Evolutionary conservation across 2,329 filamentous ascomycete species (phyloP), one percentile per base, ranked within the genome.

Genomic region (Sporothrix dimorphospora): DNA sequence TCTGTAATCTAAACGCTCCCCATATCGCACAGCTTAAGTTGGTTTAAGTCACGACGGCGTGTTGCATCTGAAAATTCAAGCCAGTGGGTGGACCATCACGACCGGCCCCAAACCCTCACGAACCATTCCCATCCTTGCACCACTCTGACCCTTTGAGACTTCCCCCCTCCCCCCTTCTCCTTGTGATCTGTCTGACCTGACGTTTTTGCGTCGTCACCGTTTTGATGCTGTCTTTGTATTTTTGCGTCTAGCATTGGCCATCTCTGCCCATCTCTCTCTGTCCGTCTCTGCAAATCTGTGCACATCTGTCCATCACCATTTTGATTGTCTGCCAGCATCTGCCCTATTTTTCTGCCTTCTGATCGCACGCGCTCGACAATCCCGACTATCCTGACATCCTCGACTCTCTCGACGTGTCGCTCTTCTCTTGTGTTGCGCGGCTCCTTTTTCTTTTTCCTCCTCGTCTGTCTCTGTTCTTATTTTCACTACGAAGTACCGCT

Each of bases 231-330:
- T 21, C 55, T 38, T 38, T 38, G 47, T 51, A 9, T 7, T 14
- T 34, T 16, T 34, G 53, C 14, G 53, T 57, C 27, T 57, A 38
- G 24, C 14, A 19, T 27, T 40, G n/a, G 14, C n/a, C 27, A 34
- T 57, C 27, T 12, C 6, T 16, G 30, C 6, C 30, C 30, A 34
- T 34, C 30, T n/a, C 21, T 34, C 30, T n/a, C 21, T 12, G 49
- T 7, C 47, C 53, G 27, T 16, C 4, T 34, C 51, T 38, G 30
- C 19, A n/a, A 40, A n/a, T 61, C 55, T 11, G 7, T 6, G 40
- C 38, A 65, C n/a, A 45, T 65, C 59, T 69, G 66, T 42, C 27
- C 40, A 49, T 67, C 63, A 19, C 24, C 42, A 67, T 67, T 67
- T 67, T 14, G 65, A 51, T 51, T 27, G 65, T 11, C 65, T 34